These are phyloP conservation scores for Mucor irregularis DNA, from an alignment of 371 early-diverging fungal genomes.

Conservation along the genomic window DNA sequence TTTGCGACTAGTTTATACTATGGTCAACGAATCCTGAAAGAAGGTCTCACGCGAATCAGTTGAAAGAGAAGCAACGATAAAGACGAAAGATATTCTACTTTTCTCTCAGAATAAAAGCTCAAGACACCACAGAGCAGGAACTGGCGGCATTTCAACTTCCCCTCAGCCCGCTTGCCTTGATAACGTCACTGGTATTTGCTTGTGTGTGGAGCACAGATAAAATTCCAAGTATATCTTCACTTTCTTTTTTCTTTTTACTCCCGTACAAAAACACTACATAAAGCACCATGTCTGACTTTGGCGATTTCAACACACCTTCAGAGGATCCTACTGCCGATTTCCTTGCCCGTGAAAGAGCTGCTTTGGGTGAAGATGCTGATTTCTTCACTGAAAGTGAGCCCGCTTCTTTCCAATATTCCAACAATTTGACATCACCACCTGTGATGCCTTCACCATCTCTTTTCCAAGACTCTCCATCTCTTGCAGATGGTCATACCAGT, in stretches of 20 bases:
- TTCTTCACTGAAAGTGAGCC: conserved; percentile 42
- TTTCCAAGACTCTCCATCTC: conserved; percentile 1
- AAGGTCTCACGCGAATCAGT: too few relatives aligned
- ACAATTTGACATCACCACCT: conserved; percentile 31
- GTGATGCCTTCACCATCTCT: conserved; percentile 4
- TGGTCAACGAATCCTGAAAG: too few relatives aligned
- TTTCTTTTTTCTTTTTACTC: neutral
- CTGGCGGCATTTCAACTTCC: too few relatives aligned
- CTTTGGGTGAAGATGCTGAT: conserved; percentile 80
- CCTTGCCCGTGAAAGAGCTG: conserved; percentile 88
- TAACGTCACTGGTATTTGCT: too few relatives aligned
- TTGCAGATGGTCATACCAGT: conserved; percentile 1
- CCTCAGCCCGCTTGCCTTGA: too few relatives aligned
- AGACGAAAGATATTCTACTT: too few relatives aligned
- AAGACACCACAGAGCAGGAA: too few relatives aligned
- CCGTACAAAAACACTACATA: neutral
- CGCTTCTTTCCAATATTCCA: conserved; percentile 18
- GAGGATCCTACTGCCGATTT: conserved; percentile 90
- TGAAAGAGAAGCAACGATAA: too few relatives aligned
- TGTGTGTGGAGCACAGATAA: too few relatives aligned
- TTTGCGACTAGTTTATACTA: too few relatives aligned
- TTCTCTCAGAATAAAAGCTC: too few relatives aligned
- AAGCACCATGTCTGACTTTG: conserved; percentile 54
- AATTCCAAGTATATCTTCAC: neutral
- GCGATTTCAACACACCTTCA: conserved; percentile 50